phyloP scores from a whole-genome alignment of 768 basidiomycete genomes.

The Pisolithus albus region DNA sequence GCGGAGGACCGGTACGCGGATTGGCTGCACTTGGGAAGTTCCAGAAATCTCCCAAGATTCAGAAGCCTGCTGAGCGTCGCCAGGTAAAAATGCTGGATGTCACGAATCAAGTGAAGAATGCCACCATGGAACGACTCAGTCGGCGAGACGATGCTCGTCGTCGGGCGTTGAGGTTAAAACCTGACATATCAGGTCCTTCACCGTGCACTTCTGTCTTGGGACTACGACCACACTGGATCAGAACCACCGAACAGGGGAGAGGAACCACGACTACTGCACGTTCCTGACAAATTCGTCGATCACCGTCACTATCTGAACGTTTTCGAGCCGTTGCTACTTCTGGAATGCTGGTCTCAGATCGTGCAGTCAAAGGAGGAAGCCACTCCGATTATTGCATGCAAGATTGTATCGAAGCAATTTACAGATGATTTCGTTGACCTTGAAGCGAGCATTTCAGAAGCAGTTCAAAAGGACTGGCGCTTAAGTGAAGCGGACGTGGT shows the following conservation, averaged over 20 bases:
- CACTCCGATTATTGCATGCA: slow-evolving; percentile 49
- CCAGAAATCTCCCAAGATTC: slow-evolving; percentile 55
- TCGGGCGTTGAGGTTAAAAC: slow-evolving; percentile 65
- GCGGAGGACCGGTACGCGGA: slow-evolving; percentile 39
- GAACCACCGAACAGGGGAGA: slow-evolving; percentile 48
- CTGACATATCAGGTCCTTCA: slow-evolving; percentile 78
- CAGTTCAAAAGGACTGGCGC: slow-evolving; percentile 63
- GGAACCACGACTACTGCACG: slow-evolving; percentile 29
- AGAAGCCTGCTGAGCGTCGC: slow-evolving; percentile 51
- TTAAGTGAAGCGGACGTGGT: slow-evolving; percentile 82
- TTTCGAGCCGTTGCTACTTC: slow-evolving; percentile 79
- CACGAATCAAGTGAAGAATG: slow-evolving; percentile 35
- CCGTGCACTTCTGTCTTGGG: slow-evolving; percentile 76
- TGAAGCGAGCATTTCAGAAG: slow-evolving; percentile 54
- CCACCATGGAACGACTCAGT: slow-evolving; percentile 43
- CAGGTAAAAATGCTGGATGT: slow-evolving; percentile 59
- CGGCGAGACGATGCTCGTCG: slow-evolving; percentile 56
- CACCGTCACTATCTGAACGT: slow-evolving; percentile 62
- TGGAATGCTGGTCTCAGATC: slow-evolving; percentile 91
- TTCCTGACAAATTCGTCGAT: slow-evolving; percentile 63
- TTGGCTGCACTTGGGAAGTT: slow-evolving; percentile 52
- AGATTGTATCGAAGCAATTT: slow-evolving; percentile 61
- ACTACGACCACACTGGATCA: slow-evolving; percentile 62
- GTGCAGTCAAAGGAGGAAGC: slow-evolving; percentile 66
- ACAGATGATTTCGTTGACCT: slow-evolving; percentile 81